Evolutionary conservation across 75 land plant genomes (phyloP), one percentile per base, ranked within the genome.

Genomic region (Selaginella moellendorffii): DNA sequence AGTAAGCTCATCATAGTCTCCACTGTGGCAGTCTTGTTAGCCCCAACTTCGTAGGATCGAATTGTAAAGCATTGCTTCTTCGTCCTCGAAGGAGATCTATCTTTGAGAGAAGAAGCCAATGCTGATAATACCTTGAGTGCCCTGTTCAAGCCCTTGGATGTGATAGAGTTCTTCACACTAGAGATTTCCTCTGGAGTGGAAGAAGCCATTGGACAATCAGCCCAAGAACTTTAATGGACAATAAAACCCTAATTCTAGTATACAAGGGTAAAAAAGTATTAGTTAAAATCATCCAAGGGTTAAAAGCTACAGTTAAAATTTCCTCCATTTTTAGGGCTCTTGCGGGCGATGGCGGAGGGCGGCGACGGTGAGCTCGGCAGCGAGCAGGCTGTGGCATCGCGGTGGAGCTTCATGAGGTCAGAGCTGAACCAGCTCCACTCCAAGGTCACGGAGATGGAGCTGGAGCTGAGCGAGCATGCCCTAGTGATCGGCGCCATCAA

Each of bases 391-490:
- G 83, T 92, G 51, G 95, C 86, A 0, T 80, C 78, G 54, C 74
- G 71, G 29, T 92, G 87, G 69, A 80, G 63, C 30, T 25, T 71
- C 28, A 62, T 92, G 84, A 75, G 88, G 54, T 58, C 84, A 8
- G 97, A 91, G 63, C 66, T 91, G 12, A 91, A 81, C 54, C 93
- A 91, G 56, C 65, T 87, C 26, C 74, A 87, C 71, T 69, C 93
- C n/a, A 91, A 91, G 70, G 85, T 92, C 29, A 92, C 89, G 2
- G 97, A 92, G 61, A 75, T 91, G 28, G 97, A 91, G 67, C 82
- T 85, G 88, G 97, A 91, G 71, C 79, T 76, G 14, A 91, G 85
- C 30, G 97, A 91, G 78, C 97, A 91, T 61, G 71, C 83, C 1
- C 71, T 91, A 17, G 97, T 91, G 30, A 88, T 88, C 1, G 61